Evolutionary conservation across 2,329 filamentous ascomycete species (phyloP).

Genomic region (Orbilia quercus): DNA sequence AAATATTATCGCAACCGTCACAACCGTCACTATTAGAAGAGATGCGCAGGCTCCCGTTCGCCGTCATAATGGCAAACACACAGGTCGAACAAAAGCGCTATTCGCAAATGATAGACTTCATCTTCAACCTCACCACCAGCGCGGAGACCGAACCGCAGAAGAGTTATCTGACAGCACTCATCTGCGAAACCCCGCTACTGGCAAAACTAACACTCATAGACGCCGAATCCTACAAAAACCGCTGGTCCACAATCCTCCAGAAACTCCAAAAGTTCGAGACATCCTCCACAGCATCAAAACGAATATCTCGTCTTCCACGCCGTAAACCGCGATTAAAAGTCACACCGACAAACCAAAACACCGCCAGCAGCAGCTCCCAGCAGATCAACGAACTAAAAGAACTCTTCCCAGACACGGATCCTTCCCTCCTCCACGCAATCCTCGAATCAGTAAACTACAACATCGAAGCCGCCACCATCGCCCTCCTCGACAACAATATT

Average conservation of each 20-base stretch:
- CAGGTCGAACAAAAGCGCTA: constrained; percentile 20
- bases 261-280: constrained; percentile 24
- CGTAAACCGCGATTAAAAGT: constrained; percentile 10
- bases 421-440: constrained; percentile 9
- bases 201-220: constrained; percentile 8
- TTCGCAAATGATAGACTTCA: constrained; percentile 31
- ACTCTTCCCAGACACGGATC: constrained; percentile 25
- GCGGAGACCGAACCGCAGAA: constrained; percentile 7
- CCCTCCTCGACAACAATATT: constrained; percentile 21
- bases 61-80: constrained; percentile 21
- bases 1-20: background rate
- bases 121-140: constrained; percentile 30
- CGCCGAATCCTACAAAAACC: constrained; percentile 27
- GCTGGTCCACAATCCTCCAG: constrained; percentile 36
- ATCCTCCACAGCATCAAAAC: background rate
- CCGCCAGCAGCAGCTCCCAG: background rate
- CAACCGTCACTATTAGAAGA: constrained; percentile 19
- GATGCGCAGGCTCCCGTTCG: constrained; percentile 36
- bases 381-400: constrained; percentile 17
- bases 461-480: constrained; percentile 38
- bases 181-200: constrained; percentile 36
- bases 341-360: background rate
- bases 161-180: constrained; percentile 23
- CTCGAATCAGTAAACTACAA: constrained; percentile 33
- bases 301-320: constrained; percentile 24